Evolutionary conservation across 2,329 filamentous ascomycete genomes (phyloP).

Genomic region (Cryoendolithus antarcticus): DNA sequence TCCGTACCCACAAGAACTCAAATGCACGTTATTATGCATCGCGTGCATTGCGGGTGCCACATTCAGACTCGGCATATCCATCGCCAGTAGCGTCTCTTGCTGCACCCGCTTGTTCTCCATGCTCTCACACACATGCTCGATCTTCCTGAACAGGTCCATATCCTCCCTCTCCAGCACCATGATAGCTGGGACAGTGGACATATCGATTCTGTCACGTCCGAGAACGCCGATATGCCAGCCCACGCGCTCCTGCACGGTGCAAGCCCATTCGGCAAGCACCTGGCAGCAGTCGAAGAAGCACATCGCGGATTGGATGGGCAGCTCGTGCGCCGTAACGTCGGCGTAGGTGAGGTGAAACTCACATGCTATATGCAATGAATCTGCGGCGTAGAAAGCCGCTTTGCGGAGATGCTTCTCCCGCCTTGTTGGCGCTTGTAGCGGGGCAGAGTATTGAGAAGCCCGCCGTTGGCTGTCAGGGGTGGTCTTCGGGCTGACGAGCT

Average conservation of each 20-base stretch:
- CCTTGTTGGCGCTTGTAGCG: no score
- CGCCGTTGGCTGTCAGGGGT: no score
- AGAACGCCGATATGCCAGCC: constrained; percentile 78
- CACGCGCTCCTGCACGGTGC: constrained; percentile 86
- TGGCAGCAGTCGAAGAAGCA: constrained; percentile 91
- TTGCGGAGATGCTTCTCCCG: constrained; percentile 73
- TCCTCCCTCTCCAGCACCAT: constrained; percentile 91
- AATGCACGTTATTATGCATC: constrained; percentile 28
- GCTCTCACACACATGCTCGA: constrained; percentile 63
- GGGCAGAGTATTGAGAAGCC: no score
- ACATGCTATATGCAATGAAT: constrained; percentile 80
- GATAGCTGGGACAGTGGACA: constrained; percentile 67
- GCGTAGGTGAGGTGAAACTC: constrained; percentile 76
- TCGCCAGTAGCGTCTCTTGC: constrained; percentile 40
- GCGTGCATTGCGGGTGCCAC: constrained; percentile 34
- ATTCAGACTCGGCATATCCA: constrained; percentile 33
- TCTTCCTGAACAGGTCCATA: constrained; percentile 68
- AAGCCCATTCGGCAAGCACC: constrained; percentile 87
- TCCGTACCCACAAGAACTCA: constrained; percentile 58
- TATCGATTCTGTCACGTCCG: constrained; percentile 69
- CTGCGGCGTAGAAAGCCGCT: constrained; percentile 89
- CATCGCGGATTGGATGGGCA: constrained; percentile 82
- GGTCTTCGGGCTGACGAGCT: no score
- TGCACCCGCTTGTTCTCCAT: constrained; percentile 62
- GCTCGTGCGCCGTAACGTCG: constrained; percentile 69